phyloP scores from a whole-genome alignment of 225 moss, liverwort and hornwort genomes.

The Asterella californica region DNA sequence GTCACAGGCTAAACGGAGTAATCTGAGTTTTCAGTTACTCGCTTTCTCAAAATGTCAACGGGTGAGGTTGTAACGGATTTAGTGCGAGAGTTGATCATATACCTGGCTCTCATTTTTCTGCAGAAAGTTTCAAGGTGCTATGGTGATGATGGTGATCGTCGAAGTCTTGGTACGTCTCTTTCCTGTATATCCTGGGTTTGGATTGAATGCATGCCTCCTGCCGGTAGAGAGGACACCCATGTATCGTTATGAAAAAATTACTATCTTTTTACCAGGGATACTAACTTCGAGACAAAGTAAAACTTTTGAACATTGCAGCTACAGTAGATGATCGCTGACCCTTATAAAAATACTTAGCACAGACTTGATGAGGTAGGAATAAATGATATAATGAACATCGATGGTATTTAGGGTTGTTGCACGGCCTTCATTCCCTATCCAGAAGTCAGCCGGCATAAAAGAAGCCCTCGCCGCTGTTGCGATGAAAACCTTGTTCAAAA shows the following conservation, averaged over 20 bases:
- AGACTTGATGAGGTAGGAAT: too few species aligned
- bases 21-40: too few species aligned
- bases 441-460: too few species aligned
- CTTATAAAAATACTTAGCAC: too few species aligned
- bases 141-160: conserved; percentile 67
- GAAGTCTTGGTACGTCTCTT: conserved; percentile 61
- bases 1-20: neutral
- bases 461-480: neutral
- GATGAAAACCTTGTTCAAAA: neutral
- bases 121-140: conserved; percentile 83
- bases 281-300: neutral
- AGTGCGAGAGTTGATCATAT: neutral
- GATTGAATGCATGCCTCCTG: neutral
- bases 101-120: conserved; percentile 11
- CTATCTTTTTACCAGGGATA: neutral
- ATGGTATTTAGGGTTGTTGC: too few species aligned
- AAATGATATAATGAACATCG: too few species aligned
- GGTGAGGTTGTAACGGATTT: neutral
- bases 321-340: neutral
- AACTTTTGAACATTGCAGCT: neutral
- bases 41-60: neutral
- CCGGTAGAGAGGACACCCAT: too few species aligned
- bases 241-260: too few species aligned
- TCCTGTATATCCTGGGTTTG: neutral
- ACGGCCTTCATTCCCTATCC: too few species aligned